Conservation (phyloP, 2,329 filamentous ascomycete species). For the Calonectria honghensis region DNA sequence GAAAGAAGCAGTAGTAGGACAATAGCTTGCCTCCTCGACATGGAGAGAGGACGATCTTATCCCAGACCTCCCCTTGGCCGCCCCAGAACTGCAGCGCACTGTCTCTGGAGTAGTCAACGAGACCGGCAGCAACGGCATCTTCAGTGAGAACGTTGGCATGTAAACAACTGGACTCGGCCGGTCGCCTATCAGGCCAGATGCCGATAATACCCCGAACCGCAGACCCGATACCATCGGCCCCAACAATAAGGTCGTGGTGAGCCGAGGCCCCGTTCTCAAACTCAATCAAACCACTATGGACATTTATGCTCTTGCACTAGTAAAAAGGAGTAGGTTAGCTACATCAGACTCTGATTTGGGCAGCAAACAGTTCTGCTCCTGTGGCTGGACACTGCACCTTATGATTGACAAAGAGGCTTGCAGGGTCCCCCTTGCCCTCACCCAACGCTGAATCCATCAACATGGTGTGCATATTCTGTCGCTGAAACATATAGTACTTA, state of each 20-base stretch:
- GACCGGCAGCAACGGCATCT: constrained; percentile 74
- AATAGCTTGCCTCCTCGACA: constrained; percentile 79
- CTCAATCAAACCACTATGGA: constrained; percentile 67
- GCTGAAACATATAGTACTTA: constrained; percentile 81
- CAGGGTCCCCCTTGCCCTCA: constrained; percentile 72
- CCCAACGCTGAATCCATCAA: constrained; percentile 75
- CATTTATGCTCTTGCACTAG: constrained; percentile 71
- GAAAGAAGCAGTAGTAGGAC: constrained; percentile 83
- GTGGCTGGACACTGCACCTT: constrained; percentile 59
- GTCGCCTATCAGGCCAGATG: constrained; percentile 73
- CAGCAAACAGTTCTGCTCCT: neutral
- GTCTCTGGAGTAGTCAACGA: constrained; percentile 77
- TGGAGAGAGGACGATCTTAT: constrained; percentile 83
- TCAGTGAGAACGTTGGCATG: constrained; percentile 79
- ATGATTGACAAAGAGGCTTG: constrained; percentile 74
- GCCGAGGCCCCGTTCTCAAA: constrained; percentile 71
- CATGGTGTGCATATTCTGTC: constrained; percentile 81
- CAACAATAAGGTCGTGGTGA: constrained; percentile 77
- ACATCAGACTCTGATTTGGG: neutral
- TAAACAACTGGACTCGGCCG: constrained; percentile 76
- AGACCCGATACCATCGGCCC: constrained; percentile 81
- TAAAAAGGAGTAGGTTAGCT: neutral
- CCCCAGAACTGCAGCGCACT: constrained; percentile 82
- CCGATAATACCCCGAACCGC: constrained; percentile 75
- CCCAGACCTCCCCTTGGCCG: constrained; percentile 76